These are phyloP conservation scores for Sarocladium strictum DNA, from an alignment of 2,329 filamentous ascomycete species.

Conservation along the genomic window DNA sequence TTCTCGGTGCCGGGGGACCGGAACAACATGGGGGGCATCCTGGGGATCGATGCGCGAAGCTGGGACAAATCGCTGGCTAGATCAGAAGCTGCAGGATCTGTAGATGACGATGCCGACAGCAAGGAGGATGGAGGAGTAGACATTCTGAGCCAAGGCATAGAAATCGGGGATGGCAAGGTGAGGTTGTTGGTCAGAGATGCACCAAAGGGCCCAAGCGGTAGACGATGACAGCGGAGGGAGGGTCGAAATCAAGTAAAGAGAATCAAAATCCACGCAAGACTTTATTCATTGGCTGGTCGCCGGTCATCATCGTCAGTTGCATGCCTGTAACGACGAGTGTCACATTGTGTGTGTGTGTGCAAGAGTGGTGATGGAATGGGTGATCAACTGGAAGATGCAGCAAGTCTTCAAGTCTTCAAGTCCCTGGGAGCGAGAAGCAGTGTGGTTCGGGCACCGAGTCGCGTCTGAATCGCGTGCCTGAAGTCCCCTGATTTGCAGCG, in stretches of 20 bases:
- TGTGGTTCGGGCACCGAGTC: not conserved
- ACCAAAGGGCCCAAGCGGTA: slow-evolving; percentile 49
- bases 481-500: not conserved
- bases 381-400: too few species aligned
- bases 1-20: slow-evolving; percentile 95
- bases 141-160: slow-evolving; percentile 59
- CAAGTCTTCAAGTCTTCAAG: too few species aligned
- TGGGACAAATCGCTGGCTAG: slow-evolving; percentile 55
- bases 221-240: slow-evolving; percentile 33
- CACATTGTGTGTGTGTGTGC: too few species aligned
- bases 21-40: slow-evolving; percentile 70
- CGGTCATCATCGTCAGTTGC: too few species aligned
- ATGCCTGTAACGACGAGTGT: too few species aligned
- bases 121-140: slow-evolving; percentile 38
- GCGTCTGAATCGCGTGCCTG: not conserved
- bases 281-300: not conserved
- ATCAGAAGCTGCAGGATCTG: slow-evolving; percentile 31
- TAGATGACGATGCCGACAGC: slow-evolving; percentile 29
- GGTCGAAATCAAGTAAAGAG: slow-evolving; percentile 12
- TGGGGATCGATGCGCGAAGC: slow-evolving; percentile 62
- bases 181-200: slow-evolving; percentile 57
- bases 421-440: not conserved
- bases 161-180: slow-evolving; percentile 63
- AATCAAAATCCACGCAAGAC: not conserved
- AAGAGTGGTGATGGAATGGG: not conserved